Evolutionary conservation across 2,329 filamentous ascomycete genomes (phyloP).

Genomic region (Phialemonium atrogriseum): DNA sequence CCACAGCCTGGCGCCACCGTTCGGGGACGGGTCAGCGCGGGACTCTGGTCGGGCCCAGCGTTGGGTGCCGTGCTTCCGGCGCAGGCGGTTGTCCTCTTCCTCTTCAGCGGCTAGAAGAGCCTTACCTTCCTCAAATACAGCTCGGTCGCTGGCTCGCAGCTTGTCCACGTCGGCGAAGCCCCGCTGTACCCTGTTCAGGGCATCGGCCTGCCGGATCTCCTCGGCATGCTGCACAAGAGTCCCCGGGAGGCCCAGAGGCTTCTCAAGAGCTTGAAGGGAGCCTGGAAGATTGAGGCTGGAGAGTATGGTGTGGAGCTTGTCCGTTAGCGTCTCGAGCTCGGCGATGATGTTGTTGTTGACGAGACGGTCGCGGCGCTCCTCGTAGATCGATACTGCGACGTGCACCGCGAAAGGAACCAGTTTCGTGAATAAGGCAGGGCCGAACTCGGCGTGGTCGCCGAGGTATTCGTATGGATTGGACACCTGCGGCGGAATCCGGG

Average conservation of each 20-base stretch:
- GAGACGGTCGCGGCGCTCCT: constrained; percentile 80
- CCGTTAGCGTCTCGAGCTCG: constrained; percentile 73
- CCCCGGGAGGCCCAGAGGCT: constrained; percentile 82
- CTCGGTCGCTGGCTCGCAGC: constrained; percentile 70
- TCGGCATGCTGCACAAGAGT: constrained; percentile 84
- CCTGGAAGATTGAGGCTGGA: constrained; percentile 82
- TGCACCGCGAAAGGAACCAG: constrained; percentile 95
- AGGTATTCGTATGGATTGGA: constrained; percentile 72
- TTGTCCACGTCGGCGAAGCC: constrained; percentile 87
- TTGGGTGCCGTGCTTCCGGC: constrained; percentile 76
- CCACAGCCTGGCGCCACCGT: constrained; percentile 59
- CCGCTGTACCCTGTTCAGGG: constrained; percentile 64
- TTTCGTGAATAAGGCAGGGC: constrained; percentile 78
- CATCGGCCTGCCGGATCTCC: constrained; percentile 86
- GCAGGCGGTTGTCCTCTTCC: constrained; percentile 70
- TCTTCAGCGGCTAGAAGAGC: constrained; percentile 71
- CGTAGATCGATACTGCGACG: constrained; percentile 90
- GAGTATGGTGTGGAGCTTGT: constrained; percentile 69
- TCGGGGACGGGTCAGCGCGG: constrained; percentile 47
- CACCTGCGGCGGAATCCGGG: constrained; percentile 73
- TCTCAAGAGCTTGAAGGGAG: constrained; percentile 88
- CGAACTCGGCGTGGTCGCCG: constrained; percentile 72
- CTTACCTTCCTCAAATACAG: constrained; percentile 75
- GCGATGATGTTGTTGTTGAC: constrained; percentile 83
- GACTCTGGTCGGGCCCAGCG: constrained; percentile 70